Conservation (phyloP, 2,329 filamentous ascomycete species). For the Penicillium sp. region DNA sequence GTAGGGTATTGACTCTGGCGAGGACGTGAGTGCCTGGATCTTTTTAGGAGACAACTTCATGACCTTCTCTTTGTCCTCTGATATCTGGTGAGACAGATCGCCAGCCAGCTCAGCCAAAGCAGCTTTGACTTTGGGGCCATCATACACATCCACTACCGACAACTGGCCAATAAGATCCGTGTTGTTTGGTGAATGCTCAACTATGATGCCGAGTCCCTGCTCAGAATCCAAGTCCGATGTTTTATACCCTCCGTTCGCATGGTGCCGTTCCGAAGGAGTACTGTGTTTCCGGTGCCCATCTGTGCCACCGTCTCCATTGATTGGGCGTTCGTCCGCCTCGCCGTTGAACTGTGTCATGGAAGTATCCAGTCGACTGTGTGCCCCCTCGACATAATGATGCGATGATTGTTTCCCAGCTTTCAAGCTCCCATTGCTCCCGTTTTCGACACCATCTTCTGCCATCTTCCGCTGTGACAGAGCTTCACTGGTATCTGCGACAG, state of each 20-base stretch:
- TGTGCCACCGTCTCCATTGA: neutral
- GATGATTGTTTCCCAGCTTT: neutral
- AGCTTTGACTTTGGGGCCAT: constrained; percentile 25
- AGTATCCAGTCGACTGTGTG: neutral
- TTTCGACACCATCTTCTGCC: neutral
- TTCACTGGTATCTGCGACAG: neutral
- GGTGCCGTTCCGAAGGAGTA: neutral
- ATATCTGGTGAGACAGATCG: constrained; percentile 21
- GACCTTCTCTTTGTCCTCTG: constrained; percentile 38
- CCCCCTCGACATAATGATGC: neutral
- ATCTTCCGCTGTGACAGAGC: constrained; percentile 4
- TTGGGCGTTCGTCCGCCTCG: neutral
- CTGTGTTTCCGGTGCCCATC: neutral
- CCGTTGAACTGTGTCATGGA: neutral
- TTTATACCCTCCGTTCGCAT: constrained; percentile 2
- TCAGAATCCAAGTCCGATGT: neutral
- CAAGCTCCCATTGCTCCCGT: neutral
- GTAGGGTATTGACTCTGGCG: constrained; percentile 54
- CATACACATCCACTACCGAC: constrained; percentile 30
- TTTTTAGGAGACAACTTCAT: constrained; percentile 55
- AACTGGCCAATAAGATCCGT: constrained; percentile 17
- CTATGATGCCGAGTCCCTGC: constrained; percentile 21
- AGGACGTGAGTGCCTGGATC: constrained; percentile 54
- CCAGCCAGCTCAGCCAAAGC: constrained; percentile 24
- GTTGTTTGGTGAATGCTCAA: constrained; percentile 13